Conservation (phyloP, 495 filamentous ascomycete species). For the Aspergillus conjunctus region DNA sequence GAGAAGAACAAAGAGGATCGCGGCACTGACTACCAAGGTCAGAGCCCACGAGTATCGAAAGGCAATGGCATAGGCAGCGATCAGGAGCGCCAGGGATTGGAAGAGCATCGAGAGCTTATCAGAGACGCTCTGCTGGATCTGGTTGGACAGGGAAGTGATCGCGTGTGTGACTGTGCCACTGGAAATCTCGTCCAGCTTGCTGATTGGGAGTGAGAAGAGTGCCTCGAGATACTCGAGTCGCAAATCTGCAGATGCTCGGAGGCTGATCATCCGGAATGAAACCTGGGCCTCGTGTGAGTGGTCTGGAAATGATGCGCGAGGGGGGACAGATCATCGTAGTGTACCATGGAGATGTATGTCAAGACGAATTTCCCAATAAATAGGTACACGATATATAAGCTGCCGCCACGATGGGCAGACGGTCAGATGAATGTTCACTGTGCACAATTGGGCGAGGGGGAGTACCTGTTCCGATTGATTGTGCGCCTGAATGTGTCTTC, state of each 20-base stretch:
- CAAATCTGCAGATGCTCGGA: constrained; percentile 32
- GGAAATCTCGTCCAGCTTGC: constrained; percentile 36
- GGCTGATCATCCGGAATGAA: constrained; percentile 53
- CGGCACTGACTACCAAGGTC: constrained; percentile 44
- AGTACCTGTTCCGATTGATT: constrained; percentile 29
- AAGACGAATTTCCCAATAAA: constrained; percentile 42
- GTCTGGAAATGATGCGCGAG: no score
- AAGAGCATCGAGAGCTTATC: constrained; percentile 55
- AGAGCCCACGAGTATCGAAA: constrained; percentile 53
- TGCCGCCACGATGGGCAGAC: no score
- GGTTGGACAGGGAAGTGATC: constrained; percentile 64
- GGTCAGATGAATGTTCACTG: no score
- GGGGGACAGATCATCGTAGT: not conserved
- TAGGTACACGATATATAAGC: constrained; percentile 39
- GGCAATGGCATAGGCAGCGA: constrained; percentile 55
- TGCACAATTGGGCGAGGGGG: no score
- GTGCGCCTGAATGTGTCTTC: constrained; percentile 31
- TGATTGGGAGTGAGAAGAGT: constrained; percentile 36
- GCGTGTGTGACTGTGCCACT: constrained; percentile 49
- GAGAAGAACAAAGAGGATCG: constrained; percentile 45
- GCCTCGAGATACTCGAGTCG: constrained; percentile 37
- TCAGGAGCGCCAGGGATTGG: constrained; percentile 49
- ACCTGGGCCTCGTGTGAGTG: constrained; percentile 37
- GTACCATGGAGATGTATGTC: constrained; percentile 36
- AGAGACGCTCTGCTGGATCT: constrained; percentile 66